A percentile compares a stretch with the other conserved stretches of the same genome.
Conservation (phyloP, 1,284 basidiomycete species). For the Microbotryomycetes sp. region DNA sequence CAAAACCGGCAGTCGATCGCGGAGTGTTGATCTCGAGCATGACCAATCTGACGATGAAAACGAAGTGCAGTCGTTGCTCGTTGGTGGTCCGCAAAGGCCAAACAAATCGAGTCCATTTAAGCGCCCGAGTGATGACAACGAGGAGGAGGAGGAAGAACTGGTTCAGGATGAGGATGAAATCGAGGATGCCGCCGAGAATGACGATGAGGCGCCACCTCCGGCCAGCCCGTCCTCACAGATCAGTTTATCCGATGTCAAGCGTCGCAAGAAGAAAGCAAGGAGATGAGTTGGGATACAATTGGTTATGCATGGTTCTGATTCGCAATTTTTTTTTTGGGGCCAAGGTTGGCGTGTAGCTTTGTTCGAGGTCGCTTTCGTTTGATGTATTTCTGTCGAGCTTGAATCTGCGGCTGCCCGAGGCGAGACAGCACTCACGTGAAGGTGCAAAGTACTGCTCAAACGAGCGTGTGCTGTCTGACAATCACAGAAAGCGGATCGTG, state of each 20-base stretch:
- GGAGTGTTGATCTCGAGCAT: too few relatives aligned
- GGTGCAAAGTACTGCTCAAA: too few relatives aligned
- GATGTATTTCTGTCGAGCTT: too few relatives aligned
- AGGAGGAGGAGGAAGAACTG: background rate
- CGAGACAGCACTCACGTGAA: too few relatives aligned
- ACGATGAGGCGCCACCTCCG: background rate
- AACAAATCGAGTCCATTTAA: conserved; percentile 2
- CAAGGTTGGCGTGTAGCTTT: too few relatives aligned
- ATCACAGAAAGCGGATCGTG: too few relatives aligned
- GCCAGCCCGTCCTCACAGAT: background rate
- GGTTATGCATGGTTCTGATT: too few relatives aligned
- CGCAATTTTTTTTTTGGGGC: too few relatives aligned
- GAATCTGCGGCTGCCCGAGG: too few relatives aligned
- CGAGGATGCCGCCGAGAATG: conserved; percentile 9
- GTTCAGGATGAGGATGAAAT: conserved; percentile 8
- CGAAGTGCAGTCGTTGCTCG: background rate
- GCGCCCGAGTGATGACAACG: background rate
- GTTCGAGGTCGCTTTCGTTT: too few relatives aligned
- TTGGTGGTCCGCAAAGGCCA: background rate
- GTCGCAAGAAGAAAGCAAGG: background rate
- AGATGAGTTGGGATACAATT: background rate
- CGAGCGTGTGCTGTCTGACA: too few relatives aligned
- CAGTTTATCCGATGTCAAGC: background rate
- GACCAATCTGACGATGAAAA: background rate
- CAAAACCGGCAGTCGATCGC: too few relatives aligned